Evolutionary conservation across 768 basidiomycete genomes (phyloP).

Genomic region (Hygrocybe punicea): DNA sequence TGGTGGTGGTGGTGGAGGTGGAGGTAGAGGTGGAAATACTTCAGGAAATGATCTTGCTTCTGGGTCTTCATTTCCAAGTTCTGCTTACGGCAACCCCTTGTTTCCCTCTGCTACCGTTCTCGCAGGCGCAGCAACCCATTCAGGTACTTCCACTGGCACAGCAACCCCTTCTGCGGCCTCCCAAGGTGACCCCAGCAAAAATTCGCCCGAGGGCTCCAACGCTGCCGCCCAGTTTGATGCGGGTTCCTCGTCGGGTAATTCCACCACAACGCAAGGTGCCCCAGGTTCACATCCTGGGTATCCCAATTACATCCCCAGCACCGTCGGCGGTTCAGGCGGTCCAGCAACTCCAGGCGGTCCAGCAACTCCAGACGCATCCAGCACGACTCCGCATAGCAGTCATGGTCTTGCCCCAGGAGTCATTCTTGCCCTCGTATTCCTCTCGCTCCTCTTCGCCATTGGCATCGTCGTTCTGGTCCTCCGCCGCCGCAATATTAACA

Average conservation of each 20-base stretch:
- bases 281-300: not conserved
- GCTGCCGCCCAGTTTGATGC: not conserved
- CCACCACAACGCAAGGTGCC: not conserved
- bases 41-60: too few relatives aligned
- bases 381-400: not conserved
- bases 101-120: not conserved
- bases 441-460: not conserved
- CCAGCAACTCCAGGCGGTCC: not conserved
- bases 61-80: not conserved
- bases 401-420: not conserved
- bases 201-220: not conserved
- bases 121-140: not conserved
- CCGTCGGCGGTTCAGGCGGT: not conserved
- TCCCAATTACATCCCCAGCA: not conserved
- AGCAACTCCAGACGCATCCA: not conserved
- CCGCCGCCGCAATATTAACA: slow-evolving; percentile 44
- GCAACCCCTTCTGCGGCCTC: not conserved
- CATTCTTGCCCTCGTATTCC: not conserved
- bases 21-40: not conserved
- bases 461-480: slow-evolving; percentile 36
- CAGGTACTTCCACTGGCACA: not conserved
- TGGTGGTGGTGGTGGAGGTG: not conserved
- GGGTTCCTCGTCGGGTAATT: not conserved
- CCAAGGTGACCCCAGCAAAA: not conserved
- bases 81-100: not conserved